phyloP scores from a whole-genome alignment of 177 flowering plant genomes.

The Telopea speciosissima region DNA sequence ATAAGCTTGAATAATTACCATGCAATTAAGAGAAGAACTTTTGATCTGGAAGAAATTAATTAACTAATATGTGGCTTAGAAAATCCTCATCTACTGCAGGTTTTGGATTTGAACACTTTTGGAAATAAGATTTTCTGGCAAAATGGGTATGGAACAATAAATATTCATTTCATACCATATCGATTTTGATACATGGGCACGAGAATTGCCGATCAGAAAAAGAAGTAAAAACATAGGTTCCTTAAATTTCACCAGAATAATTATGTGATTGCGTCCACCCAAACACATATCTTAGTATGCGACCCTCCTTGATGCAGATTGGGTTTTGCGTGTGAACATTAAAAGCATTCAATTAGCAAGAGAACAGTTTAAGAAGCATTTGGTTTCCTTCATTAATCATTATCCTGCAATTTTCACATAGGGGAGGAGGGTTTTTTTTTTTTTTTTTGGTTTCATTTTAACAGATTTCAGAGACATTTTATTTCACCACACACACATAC shows the following conservation, averaged over 20 bases:
- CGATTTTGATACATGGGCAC: background rate
- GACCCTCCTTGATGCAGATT: background rate
- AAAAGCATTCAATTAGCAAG: background rate
- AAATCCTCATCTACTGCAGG: background rate
- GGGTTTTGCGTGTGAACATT: background rate
- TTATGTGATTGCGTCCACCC: background rate
- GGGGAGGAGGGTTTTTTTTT: background rate
- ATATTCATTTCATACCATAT: background rate
- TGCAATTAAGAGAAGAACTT: background rate
- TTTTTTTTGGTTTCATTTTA: too few species aligned
- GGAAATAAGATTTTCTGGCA: background rate
- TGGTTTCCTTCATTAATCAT: background rate
- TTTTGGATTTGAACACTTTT: background rate
- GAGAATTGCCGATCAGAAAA: background rate
- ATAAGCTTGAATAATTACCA: background rate
- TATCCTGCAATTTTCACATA: background rate
- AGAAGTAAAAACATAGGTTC: background rate
- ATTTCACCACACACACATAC: background rate
- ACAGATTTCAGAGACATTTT: background rate
- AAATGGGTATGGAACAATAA: background rate
- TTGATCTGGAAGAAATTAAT: background rate
- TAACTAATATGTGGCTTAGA: background rate
- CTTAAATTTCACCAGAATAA: background rate
- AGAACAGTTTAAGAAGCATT: background rate
- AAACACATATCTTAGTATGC: background rate